Evolutionary conservation across 2,329 filamentous ascomycete genomes (phyloP), one percentile per base, ranked within the genome.

Genomic region (Neonectria coccinea): DNA sequence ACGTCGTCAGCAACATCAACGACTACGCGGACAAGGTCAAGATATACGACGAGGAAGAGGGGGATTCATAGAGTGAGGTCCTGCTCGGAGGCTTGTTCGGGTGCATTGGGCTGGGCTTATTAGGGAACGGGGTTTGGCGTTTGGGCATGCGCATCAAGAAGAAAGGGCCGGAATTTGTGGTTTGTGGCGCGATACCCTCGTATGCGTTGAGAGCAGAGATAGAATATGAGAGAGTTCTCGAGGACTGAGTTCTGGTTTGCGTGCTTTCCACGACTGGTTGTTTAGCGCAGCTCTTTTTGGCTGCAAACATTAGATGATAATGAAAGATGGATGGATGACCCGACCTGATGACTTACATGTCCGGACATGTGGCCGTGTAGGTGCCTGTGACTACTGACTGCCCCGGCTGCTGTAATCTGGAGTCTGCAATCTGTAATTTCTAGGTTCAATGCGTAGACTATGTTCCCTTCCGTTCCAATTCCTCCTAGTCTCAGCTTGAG

Each of bases 1-100:
- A 87, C 51, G 88, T 97, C 22, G 85, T 92, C 57, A 97, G 93
- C 68, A 91, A 92, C 65, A 98, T 99, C 66, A 81, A 79, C 39
- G 87, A 93, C 73, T 97, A 97, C 78, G 89, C 94, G 0, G 90
- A 91, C 36, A 93, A 89, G 73, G 92, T 97, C 27, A 89, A 92
- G 80, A 89, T 98, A 50, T 92, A 88, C 70, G 92, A 96, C 62
- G 89, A 93, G n/a, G 59, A 59, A 39, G 58, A 70, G 67, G 20
- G 52, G 25, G 41, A 52, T 42, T 67, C 65, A 58, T 74, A 72
- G 70, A 67, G 39, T 50, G 53, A 56, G 41, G 11, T 53, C 56
- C 67, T 61, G 4, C 33, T 47, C 41, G 42, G 50, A 62, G 31
- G 47, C 36, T 45, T 64, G 58, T 57, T 54, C 53, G 39, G 36